These are phyloP conservation scores for Cladosporium sp. DNA, from an alignment of 2,329 filamentous ascomycete genomes.

Conservation along the genomic window DNA sequence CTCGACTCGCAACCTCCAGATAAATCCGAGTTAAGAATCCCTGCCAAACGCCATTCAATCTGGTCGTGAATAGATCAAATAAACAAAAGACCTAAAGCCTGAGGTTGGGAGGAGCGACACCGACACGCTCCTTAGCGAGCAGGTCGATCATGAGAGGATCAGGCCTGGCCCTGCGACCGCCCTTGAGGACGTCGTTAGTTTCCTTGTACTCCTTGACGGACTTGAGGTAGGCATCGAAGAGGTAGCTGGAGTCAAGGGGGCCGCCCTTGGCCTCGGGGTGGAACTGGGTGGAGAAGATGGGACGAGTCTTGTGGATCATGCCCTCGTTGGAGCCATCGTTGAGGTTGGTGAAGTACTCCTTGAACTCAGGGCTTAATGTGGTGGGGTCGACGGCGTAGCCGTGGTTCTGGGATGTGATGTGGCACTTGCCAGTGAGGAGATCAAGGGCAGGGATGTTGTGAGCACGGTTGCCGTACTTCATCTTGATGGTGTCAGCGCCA, in stretches of 20 bases:
- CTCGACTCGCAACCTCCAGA: neutral
- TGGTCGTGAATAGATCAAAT: conserved; percentile 12
- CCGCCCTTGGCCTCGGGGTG: conserved; percentile 98
- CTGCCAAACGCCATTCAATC: conserved; percentile 13
- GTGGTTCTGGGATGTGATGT: conserved; percentile 98
- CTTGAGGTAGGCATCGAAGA: conserved; percentile 95
- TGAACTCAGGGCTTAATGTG: conserved; percentile 83
- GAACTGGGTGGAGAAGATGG: conserved; percentile 98
- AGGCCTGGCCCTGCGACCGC: conserved; percentile 80
- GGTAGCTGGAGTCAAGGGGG: conserved; percentile 89
- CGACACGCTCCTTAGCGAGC: conserved; percentile 90
- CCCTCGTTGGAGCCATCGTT: conserved; percentile 98
- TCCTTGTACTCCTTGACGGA: conserved; percentile 88
- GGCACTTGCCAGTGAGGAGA: conserved; percentile 92
- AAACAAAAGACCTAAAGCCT: neutral
- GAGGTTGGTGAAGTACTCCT: conserved; percentile 97
- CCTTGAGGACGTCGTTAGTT: conserved; percentile 68
- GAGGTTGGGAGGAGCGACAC: conserved; percentile 57
- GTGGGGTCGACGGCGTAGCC: conserved; percentile 90
- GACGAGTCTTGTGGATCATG: conserved; percentile 92
- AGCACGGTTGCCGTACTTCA: conserved; percentile 98
- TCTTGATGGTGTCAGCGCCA: conserved; percentile 88
- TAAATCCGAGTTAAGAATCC: neutral
- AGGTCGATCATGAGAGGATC: conserved; percentile 87
- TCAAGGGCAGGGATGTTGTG: conserved; percentile 98